Conservation (phyloP, 768 basidiomycete species). For the Kondoa malvinella region DNA sequence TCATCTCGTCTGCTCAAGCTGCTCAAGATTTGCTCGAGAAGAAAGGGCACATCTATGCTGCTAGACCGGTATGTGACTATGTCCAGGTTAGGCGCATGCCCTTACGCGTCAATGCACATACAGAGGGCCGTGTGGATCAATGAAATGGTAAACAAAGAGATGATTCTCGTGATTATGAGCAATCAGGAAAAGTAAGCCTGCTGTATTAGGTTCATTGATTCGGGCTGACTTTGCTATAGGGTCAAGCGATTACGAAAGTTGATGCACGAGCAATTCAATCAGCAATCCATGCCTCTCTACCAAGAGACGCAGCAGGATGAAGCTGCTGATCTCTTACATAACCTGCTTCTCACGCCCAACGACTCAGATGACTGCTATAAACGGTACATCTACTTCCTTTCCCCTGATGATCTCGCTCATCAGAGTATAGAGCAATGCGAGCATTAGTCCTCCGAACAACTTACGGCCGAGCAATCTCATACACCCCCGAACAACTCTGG, state of each 20-base stretch:
- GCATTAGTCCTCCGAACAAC: conserved; percentile 11
- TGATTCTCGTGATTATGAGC: conserved; percentile 14
- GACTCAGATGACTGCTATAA: conserved; percentile 3
- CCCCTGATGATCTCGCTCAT: not conserved
- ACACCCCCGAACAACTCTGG: conserved; percentile 12
- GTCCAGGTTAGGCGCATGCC: not conserved
- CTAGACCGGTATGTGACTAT: not conserved
- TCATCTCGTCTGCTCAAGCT: conserved; percentile 6
- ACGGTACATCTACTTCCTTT: not conserved
- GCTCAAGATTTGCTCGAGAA: conserved; percentile 5
- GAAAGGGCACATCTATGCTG: conserved; percentile 8
- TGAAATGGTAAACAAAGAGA: conserved; percentile 13
- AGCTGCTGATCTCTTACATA: not conserved
- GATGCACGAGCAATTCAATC: conserved; percentile 13
- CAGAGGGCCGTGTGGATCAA: conserved; percentile 2
- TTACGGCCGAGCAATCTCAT: not conserved
- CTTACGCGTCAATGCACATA: not conserved
- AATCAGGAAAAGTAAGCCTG: conserved; percentile 4
- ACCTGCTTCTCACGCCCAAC: conserved; percentile 1
- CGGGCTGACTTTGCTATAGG: not conserved
- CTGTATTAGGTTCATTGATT: not conserved
- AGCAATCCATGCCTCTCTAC: not conserved
- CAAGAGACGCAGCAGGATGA: conserved; percentile 13
- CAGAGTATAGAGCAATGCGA: not conserved
- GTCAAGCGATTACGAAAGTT: conserved; percentile 10